These are phyloP conservation scores for Extremus antarcticus DNA, from an alignment of 495 filamentous ascomycete species.

Conservation along the genomic window DNA sequence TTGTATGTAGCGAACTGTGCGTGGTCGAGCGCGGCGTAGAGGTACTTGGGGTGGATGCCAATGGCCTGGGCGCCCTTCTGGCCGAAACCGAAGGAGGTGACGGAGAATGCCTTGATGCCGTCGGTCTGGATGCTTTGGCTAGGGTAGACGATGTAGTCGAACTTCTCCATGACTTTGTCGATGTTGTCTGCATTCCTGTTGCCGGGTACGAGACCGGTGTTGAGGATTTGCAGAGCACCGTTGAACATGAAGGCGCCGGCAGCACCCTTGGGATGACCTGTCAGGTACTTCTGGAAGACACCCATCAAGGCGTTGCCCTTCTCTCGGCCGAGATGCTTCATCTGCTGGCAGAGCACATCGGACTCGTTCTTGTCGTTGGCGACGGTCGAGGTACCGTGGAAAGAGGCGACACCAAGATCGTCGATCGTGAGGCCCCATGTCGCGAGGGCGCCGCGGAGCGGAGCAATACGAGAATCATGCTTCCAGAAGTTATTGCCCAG, in stretches of 20 bases:
- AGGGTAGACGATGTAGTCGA: conserved; percentile 95
- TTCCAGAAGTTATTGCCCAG: conserved; percentile 99
- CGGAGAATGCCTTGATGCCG: conserved; percentile 93
- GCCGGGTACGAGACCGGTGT: conserved; percentile 84
- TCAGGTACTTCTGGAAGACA: conserved; percentile 99
- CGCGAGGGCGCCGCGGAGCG: conserved; percentile 84
- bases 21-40: conserved; percentile 88
- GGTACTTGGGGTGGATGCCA: conserved; percentile 90
- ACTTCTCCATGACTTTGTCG: conserved; percentile 90
- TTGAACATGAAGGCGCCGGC: conserved; percentile 99
- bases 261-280: conserved; percentile 97
- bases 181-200: conserved; percentile 98
- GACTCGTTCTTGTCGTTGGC: conserved; percentile 99
- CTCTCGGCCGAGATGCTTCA: conserved; percentile 84
- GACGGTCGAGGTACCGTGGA: conserved; percentile 97
- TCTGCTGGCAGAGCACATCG: conserved; percentile 91
- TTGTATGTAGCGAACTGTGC: conserved; percentile 72
- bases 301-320: conserved; percentile 94
- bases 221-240: conserved; percentile 87
- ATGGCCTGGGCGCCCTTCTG: conserved; percentile 98
- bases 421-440: conserved; percentile 98
- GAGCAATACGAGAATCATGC: conserved; percentile 82
- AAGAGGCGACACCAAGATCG: conserved; percentile 87
- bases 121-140: conserved; percentile 93
- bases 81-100: conserved; percentile 98